Conservation (phyloP, 2,329 filamentous ascomycete genomes). For the Sordariomycetes sp. region DNA sequence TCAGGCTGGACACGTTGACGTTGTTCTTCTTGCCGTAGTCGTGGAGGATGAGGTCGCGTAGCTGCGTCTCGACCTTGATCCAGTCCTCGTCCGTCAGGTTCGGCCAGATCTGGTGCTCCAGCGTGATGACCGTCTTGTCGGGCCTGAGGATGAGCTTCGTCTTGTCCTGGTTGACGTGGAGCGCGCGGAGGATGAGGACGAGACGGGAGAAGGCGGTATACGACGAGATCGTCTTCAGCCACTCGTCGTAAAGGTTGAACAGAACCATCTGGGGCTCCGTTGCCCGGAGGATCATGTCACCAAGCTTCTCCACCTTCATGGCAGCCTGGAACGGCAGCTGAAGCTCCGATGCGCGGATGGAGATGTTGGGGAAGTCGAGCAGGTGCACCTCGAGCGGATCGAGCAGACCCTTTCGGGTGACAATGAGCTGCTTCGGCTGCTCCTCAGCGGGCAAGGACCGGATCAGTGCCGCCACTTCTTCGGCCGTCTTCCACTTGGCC, state of each 20-base stretch:
- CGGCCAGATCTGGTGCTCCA: conserved; percentile 98
- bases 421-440: conserved; percentile 96
- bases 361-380: conserved; percentile 98
- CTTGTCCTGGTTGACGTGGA: conserved; percentile 98
- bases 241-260: conserved; percentile 98
- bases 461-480: conserved; percentile 97
- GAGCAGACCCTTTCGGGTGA: conserved; percentile 91
- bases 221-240: conserved; percentile 95
- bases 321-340: conserved; percentile 98
- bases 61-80: conserved; percentile 98
- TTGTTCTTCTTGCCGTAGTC: conserved; percentile 99
- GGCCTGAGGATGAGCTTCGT: conserved; percentile 90
- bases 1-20: conserved; percentile 94
- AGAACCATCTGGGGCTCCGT: conserved; percentile 99
- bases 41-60: conserved; percentile 91
- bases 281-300: conserved; percentile 95
- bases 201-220: conserved; percentile 97
- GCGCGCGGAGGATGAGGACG: conserved; percentile 81
- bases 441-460: conserved; percentile 93
- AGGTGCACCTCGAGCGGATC: conserved; percentile 96
- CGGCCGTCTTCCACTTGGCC: conserved; percentile 98
- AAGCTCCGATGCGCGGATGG: conserved; percentile 91
- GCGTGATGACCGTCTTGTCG: conserved; percentile 96
- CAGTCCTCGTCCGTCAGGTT: conserved; percentile 89
- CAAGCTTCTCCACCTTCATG: conserved; percentile 99